Conservation (phyloP, 2,329 filamentous ascomycete species). For the Hypoxylon sp. region DNA sequence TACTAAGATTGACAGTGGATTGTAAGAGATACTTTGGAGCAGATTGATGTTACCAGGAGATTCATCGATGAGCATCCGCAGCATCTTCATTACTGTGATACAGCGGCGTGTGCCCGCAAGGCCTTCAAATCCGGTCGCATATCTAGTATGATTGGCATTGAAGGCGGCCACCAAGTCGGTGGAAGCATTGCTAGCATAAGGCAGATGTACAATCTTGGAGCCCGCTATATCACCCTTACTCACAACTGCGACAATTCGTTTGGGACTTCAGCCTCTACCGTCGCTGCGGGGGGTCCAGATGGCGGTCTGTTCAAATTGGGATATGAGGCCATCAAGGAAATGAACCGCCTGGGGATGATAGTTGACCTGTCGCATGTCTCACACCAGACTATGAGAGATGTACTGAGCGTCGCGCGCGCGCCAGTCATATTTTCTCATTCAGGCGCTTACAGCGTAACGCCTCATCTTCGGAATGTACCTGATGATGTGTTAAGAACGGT, state of each 20-base stretch:
- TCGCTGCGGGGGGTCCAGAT: constrained; percentile 47
- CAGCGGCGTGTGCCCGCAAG: constrained; percentile 46
- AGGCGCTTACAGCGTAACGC: constrained; percentile 47
- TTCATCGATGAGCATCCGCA: constrained; percentile 51
- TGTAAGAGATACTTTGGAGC: constrained; percentile 51
- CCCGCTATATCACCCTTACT: constrained; percentile 57
- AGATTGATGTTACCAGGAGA: constrained; percentile 55
- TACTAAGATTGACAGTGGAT: constrained; percentile 16
- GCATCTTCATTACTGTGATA: constrained; percentile 51
- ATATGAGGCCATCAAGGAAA: constrained; percentile 52
- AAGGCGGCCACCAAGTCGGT: constrained; percentile 57
- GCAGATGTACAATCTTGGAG: constrained; percentile 56
- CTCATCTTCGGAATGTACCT: constrained; percentile 59
- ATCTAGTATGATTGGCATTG: constrained; percentile 58
- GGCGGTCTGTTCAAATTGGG: constrained; percentile 51
- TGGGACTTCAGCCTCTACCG: constrained; percentile 53
- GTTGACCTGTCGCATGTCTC: constrained; percentile 55
- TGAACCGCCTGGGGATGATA: constrained; percentile 58
- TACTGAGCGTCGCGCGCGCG: constrained; percentile 48
- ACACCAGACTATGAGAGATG: constrained; percentile 54
- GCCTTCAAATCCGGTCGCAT: constrained; percentile 55
- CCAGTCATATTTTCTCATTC: constrained; percentile 56
- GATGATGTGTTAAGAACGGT: constrained; percentile 58
- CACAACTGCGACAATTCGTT: constrained; percentile 56
- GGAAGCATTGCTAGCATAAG: constrained; percentile 55